Percentiles rank a stretch among this genome's conserved stretches.
phyloP scores from a whole-genome alignment of 169 alveolate species.

The Gregarina niphandrodes region DNA sequence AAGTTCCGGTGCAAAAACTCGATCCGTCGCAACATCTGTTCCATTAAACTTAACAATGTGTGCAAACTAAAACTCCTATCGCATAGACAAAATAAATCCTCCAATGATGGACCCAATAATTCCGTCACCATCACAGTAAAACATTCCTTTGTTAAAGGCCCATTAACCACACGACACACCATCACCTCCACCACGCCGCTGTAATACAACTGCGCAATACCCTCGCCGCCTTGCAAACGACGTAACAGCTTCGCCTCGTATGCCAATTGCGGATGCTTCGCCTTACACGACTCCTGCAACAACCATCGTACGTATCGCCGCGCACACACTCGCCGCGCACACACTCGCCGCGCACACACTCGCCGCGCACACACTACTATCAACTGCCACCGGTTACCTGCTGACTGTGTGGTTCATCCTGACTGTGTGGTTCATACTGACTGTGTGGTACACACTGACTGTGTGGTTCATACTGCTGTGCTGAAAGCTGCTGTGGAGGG shows the following conservation, averaged over 20 bases:
- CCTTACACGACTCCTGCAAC: constrained; percentile 13
- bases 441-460: no score
- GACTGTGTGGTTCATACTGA: no score
- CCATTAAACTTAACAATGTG: constrained; percentile 76
- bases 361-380: constrained; percentile 1
- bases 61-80: constrained; percentile 73
- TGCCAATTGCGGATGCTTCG: constrained; percentile 42
- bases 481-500: no score
- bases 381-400: no score
- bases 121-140: constrained; percentile 48
- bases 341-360: no score
- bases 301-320: background rate
- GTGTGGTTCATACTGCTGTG: no score
- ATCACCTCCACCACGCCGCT: constrained; percentile 25
- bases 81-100: constrained; percentile 54
- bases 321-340: no score
- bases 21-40: constrained; percentile 67
- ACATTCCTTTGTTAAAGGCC: constrained; percentile 17
- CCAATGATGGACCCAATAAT: constrained; percentile 44
- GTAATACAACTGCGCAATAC: constrained; percentile 17
- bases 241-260: constrained; percentile 27
- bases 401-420: no score
- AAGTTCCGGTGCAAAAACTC: constrained; percentile 65
- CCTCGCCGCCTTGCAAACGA: constrained; percentile 14
- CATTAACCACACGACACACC: no score